phyloP scores from a whole-genome alignment of 129 eudicot genomes.

The Tagetes patula region DNA sequence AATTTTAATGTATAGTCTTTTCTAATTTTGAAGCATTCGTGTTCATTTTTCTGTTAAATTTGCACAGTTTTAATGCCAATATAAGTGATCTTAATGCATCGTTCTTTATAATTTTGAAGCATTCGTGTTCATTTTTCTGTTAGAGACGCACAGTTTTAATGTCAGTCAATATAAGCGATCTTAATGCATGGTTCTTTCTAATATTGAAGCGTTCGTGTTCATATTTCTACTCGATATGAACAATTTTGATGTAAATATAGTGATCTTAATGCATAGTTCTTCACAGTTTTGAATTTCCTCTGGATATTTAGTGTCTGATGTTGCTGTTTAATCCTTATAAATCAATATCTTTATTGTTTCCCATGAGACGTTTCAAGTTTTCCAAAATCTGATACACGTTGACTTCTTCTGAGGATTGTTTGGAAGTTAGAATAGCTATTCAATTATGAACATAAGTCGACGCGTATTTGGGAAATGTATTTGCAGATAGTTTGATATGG shows the following conservation, averaged over 20 bases:
- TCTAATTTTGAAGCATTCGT: too few relatives aligned
- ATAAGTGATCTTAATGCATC: too few relatives aligned
- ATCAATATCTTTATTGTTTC: background rate
- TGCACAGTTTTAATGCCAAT: too few relatives aligned
- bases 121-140: too few relatives aligned
- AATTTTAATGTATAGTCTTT: too few relatives aligned
- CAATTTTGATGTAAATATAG: background rate
- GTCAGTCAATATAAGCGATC: background rate
- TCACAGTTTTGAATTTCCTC: background rate
- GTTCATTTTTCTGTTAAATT: too few relatives aligned
- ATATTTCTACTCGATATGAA: background rate
- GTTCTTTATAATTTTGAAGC: too few relatives aligned
- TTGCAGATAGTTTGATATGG: conserved; percentile 32
- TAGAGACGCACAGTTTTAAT: background rate
- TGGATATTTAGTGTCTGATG: too few relatives aligned
- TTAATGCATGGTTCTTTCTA: background rate
- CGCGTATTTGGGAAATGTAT: background rate
- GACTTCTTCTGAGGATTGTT: background rate
- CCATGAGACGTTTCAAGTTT: background rate
- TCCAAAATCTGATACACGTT: background rate
- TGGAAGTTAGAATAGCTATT: background rate
- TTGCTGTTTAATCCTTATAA: background rate
- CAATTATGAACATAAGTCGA: background rate
- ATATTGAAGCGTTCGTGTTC: too few relatives aligned
- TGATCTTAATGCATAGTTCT: background rate